phyloP scores from a whole-genome alignment of 352 stramenopile species.

The Phytophthora tentaculata region DNA sequence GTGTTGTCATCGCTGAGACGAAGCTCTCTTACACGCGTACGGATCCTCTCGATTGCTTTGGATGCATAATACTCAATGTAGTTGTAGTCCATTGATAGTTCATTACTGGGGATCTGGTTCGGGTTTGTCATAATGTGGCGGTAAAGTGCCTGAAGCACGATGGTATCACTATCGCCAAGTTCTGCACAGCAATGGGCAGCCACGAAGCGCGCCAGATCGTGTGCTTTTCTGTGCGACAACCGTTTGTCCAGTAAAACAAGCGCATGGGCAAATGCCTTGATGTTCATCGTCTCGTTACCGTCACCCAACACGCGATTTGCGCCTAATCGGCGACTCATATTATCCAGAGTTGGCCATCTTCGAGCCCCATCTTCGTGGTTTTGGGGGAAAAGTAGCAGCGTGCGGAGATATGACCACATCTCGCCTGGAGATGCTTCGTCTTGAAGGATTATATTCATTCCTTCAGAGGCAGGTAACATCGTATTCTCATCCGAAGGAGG shows the following conservation, averaged over 20 bases:
- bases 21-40: constrained; percentile 15
- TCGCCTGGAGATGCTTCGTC: constrained; percentile 10
- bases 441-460: neutral
- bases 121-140: constrained; percentile 8
- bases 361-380: constrained; percentile 7
- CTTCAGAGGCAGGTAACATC: neutral
- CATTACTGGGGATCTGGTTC: neutral
- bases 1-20: constrained; percentile 4
- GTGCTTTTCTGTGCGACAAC: constrained; percentile 43
- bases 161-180: constrained; percentile 23
- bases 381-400: constrained; percentile 28
- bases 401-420: constrained; percentile 33
- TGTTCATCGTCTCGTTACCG: constrained; percentile 67
- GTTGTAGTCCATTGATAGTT: constrained; percentile 14
- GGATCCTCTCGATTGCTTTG: constrained; percentile 37
- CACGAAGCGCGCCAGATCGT: constrained; percentile 36
- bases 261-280: constrained; percentile 53
- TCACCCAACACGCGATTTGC: constrained; percentile 68
- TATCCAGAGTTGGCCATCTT: constrained; percentile 44
- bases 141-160: constrained; percentile 37
- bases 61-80: constrained; percentile 20
- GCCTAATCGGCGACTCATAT: constrained; percentile 52
- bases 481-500: neutral
- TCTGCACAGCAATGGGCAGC: constrained; percentile 19
- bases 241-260: constrained; percentile 48